Evolutionary conservation across 1,284 basidiomycete genomes (phyloP), one percentile per base, ranked within the genome.

Genomic region (Caloboletus firmus): DNA sequence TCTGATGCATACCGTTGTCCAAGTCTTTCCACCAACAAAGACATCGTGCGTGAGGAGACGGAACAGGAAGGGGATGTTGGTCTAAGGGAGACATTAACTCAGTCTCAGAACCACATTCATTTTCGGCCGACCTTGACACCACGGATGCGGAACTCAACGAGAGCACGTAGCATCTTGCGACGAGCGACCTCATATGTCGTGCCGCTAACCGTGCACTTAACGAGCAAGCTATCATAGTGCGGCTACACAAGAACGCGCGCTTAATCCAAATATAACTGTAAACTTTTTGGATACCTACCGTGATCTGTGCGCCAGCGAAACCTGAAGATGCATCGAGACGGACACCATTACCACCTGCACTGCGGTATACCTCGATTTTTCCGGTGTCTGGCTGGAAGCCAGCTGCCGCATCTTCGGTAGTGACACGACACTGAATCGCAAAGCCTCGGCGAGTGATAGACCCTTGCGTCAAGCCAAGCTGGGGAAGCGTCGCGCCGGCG

Each of bases 61-160:
- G 85, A 99, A 97, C 62, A 99, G 78, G 91, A 99, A 99, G 30
- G 97, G 97, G 62, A 99, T 99, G 77, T 99, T 99, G 63, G 95
- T 98, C 91, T 93, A 62, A 44, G 28, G 12, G 40, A 18, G 31
- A 31, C 30, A 49, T 52, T n/a, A 59, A 40, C 11, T 28, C 32
- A 11, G 15, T 28, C 41, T 24, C 43, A 11, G 53, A 17, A 41
- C 37, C 12, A 34, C 4, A 15, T 2, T 22, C 8, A 18, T 20
- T n/a, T 37, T 60, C 55, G 34, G 54, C 65, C 28, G 49, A 87
- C 89, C 85, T 98, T 98, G 73, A 98, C 95, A 68, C 96, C 96
- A 67, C 97, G 94, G 65, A 99, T 99, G 71, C 97, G 92, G 89
- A 99, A 99, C 74, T 99, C 97, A 56, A 99, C 95, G 20, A 99